phyloP scores from a whole-genome alignment of 257 asterid genomes.

The Nicotiana paniculata region DNA sequence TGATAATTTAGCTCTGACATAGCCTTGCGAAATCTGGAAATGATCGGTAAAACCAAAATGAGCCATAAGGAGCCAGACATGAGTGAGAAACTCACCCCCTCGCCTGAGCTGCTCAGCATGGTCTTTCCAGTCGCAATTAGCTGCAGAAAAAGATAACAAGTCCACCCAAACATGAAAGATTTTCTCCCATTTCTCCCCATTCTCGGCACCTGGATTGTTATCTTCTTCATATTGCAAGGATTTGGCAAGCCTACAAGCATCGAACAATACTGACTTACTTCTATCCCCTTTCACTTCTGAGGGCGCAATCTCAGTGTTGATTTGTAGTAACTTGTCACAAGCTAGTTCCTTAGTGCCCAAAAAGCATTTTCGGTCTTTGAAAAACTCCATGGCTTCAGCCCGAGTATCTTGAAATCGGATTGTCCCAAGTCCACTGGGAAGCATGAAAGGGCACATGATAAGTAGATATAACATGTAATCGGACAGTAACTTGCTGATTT shows the following conservation, averaged over 20 bases:
- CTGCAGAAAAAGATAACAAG: conserved; percentile 4
- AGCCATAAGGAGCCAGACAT: conserved; percentile 7
- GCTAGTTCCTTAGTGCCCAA: background rate
- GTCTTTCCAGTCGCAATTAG: background rate
- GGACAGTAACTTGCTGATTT: conserved; percentile 17
- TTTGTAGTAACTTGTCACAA: background rate
- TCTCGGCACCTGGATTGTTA: background rate
- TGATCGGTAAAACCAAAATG: conserved; percentile 1
- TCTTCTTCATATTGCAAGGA: background rate
- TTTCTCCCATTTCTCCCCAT: conserved; percentile 21
- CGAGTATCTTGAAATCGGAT: conserved; percentile 24
- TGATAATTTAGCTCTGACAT: background rate
- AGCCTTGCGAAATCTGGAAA: conserved; percentile 5
- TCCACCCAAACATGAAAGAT: conserved; percentile 14
- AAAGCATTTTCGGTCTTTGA: background rate
- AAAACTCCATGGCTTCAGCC: conserved; percentile 19
- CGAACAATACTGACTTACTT: conserved; percentile 24
- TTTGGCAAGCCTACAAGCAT: conserved; percentile 13
- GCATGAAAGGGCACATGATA: conserved; percentile 24
- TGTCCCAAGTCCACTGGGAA: conserved; percentile 31
- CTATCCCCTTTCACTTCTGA: conserved; percentile 26
- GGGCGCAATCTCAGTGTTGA: conserved; percentile 9
- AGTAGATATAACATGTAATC: conserved; percentile 27
- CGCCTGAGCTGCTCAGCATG: conserved; percentile 10
- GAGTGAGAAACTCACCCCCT: conserved; percentile 9